phyloP scores from a whole-genome alignment of 768 basidiomycete species.

The Amanita phalloides region DNA sequence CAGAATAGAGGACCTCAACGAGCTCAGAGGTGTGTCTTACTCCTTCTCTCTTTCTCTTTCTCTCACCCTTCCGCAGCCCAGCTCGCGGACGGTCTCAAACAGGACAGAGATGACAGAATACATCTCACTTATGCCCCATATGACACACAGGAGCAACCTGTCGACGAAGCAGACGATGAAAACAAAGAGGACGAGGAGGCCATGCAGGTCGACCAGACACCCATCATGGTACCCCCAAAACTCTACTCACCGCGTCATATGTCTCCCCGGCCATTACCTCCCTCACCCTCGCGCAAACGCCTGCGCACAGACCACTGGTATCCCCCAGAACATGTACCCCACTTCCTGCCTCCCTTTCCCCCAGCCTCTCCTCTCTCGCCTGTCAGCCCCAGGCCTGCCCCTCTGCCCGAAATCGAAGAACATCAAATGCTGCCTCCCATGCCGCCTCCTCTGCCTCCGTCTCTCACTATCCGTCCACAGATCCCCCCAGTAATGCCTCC shows the following conservation, averaged over 20 bases:
- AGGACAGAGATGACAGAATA: conserved; percentile 44
- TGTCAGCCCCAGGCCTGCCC: conserved; percentile 17
- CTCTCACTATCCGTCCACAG: not conserved
- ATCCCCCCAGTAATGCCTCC: not conserved
- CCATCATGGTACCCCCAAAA: conserved; percentile 11
- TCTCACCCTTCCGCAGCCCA: conserved; percentile 35
- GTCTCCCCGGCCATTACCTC: conserved; percentile 31
- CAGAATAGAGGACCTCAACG: conserved; percentile 62
- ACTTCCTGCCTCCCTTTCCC: conserved; percentile 63
- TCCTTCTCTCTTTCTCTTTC: conserved; percentile 10
- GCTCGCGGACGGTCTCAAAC: conserved; percentile 45
- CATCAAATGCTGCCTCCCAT: conserved; percentile 22
- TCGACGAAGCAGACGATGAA: conserved; percentile 1
- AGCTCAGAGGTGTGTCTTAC: conserved; percentile 52
- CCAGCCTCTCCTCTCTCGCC: conserved; percentile 22
- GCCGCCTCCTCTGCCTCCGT: not conserved
- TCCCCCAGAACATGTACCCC: conserved; percentile 53
- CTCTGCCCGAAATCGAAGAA: conserved; percentile 18
- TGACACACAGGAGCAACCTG: conserved; percentile 21
- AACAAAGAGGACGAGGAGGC: conserved; percentile 19
- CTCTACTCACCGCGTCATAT: not conserved
- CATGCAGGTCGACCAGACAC: conserved; percentile 22
- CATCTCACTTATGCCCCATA: conserved; percentile 35
- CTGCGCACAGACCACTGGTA: conserved; percentile 46
- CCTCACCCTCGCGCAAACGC: conserved; percentile 48